Evolutionary conservation across 2,329 filamentous ascomycete species (phyloP), one percentile per base, ranked within the genome.

Genomic region (Mollisiaceae sp.): DNA sequence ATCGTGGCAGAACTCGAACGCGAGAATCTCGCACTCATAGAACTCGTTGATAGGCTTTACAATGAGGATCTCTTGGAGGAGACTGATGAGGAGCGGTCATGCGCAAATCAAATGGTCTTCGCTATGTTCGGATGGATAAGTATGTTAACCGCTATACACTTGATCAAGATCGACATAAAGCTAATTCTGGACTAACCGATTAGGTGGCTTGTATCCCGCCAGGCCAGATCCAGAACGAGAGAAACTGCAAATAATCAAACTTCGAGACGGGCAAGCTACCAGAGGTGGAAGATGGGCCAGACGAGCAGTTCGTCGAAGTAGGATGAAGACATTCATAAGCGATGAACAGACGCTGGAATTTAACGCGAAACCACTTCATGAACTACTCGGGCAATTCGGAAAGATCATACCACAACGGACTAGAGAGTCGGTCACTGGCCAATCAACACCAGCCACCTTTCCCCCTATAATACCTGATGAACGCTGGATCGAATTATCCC

Each of bases 51-150:
- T 57, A 47, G 55, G 22, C 24, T 62, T 4, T 43, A 65, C 55
- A 65, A 65, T 32, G 55, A 54, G 24, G 32, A 59, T 6, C 32
- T 59, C 6, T 41, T 65, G 27, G 59, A 58, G 39, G 52, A 59
- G 41, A 59, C 45, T 36, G 65, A 67, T 20, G 56, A 62, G 0
- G 64, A 68, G 39, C 61, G 64, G 14, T 50, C 59, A 41, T n/a
- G 36, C 5, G 43, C 62, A 35, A 66, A 68, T 18, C 64, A 68
- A 24, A 8, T 60, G 24, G 61, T 66, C 8, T 68, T 66, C 54
- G 59, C 59, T 5, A 52, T 20, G 4, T 2, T 66, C 22, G 64
- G 64, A 41, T 66, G 64, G 66, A 20, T 66, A 4, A 66, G 64
- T 68, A 52, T 12, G 59, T 59, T n/a, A 6, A 3, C 9, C 18